Evolutionary conservation across 768 basidiomycete genomes (phyloP), one percentile per base, ranked within the genome.

Genomic region (Leccinum rimulosum): DNA sequence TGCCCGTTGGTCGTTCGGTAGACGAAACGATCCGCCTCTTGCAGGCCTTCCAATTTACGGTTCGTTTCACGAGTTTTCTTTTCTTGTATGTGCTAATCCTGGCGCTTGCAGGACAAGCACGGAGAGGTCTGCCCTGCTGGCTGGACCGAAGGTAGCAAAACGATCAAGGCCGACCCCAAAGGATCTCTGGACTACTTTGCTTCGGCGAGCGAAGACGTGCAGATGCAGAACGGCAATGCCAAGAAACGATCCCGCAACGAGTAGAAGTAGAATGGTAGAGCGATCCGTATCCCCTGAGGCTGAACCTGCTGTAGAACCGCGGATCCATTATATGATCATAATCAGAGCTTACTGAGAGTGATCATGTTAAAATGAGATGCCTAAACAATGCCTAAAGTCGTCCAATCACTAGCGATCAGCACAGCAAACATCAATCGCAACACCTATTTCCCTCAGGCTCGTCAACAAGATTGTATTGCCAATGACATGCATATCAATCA

Each of bases 61-160:
- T 91, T 69, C 45, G 85, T 77, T 6, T 8, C 0, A 15, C 33
- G 31, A 48, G 5, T 14, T 3, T 31, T 51, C 51, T 54, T 28
- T 50, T 10, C 2, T 9, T 55, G 11, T 27, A 17, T 36, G 12
- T 2, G 8, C 6, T 43, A 5, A 4, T 60, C 27, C 1, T 4
- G 3, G 30, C 5, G 28, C 4, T 4, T 22, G 15, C 54, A 70
- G 91, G 94, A 96, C 61, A 79, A 87, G 72, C 83, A 93, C 69
- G 95, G 95, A 27, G 93, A 97, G 72, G 94, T 95, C 22, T 96
- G 94, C 80, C 95, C 94, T 15, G 88, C 86, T 12, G 92, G 91
- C 75, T 96, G 94, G 94, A 85, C 78, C 15, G 87, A 92, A 68
- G 90, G 91, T 36, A 75, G 77, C 58, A 86, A 85, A 76, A 92